phyloP scores from a whole-genome alignment of 306 rosid species.

The Pyrus pyrifolia region DNA sequence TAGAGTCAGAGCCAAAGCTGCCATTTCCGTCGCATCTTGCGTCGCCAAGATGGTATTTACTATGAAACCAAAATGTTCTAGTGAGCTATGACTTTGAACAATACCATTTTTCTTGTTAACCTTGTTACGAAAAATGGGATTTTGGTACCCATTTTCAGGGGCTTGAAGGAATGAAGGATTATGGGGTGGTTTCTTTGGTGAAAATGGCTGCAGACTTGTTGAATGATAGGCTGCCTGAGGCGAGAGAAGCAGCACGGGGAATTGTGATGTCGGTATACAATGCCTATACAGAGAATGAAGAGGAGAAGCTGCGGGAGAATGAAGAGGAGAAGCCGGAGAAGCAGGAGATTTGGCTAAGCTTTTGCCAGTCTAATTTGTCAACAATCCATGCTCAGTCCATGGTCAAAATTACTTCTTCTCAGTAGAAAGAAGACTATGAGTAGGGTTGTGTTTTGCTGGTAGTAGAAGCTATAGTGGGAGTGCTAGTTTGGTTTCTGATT shows the following conservation, averaged over 20 bases:
- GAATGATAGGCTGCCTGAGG: slow-evolving; percentile 88
- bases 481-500: neutral
- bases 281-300: slow-evolving; percentile 44
- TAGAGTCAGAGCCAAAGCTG: slow-evolving; percentile 82
- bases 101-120: neutral
- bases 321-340: slow-evolving; percentile 40
- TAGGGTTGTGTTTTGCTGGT: neutral
- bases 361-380: slow-evolving; percentile 66
- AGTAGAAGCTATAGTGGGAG: neutral
- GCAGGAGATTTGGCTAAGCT: slow-evolving; percentile 72
- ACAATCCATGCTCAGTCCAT: slow-evolving; percentile 60
- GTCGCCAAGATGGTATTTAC: slow-evolving; percentile 69
- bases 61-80: neutral
- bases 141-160: slow-evolving; percentile 35
- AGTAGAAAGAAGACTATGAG: neutral
- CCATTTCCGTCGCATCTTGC: slow-evolving; percentile 56
- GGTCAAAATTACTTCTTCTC: slow-evolving; percentile 54
- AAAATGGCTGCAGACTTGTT: slow-evolving; percentile 65
- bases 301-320: slow-evolving; percentile 48
- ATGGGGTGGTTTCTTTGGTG: slow-evolving; percentile 52
- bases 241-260: slow-evolving; percentile 87
- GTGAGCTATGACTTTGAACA: neutral
- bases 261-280: slow-evolving; percentile 45
- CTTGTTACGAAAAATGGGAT: neutral
- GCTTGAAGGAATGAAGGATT: slow-evolving; percentile 59